Evolutionary conservation across 192 early-diverging fungal genomes (phyloP).

Genomic region (Mortierella hygrophila): DNA sequence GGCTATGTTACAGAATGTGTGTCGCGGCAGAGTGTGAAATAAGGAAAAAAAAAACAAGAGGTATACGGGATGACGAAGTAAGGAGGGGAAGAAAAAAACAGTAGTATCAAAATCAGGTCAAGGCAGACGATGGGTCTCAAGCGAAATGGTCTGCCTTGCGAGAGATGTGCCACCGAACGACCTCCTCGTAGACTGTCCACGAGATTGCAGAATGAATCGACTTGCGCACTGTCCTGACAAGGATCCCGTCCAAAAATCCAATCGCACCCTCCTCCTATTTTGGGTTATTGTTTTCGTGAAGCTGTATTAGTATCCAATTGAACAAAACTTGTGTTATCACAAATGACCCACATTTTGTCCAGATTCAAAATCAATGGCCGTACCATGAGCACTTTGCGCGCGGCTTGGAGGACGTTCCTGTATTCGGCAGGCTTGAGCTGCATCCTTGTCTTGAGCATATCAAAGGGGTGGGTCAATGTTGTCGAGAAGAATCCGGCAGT

Average conservation of each 20-base stretch:
- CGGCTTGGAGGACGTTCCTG: slow-evolving; percentile 60
- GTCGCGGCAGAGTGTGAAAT: too few relatives aligned
- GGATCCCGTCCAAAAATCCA: slow-evolving; percentile 89
- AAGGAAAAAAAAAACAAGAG: neutral
- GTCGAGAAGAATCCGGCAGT: slow-evolving; percentile 81
- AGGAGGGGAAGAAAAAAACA: neutral
- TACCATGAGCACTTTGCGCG: slow-evolving; percentile 64
- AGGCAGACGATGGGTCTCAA: neutral
- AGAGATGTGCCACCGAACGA: slow-evolving; percentile 59
- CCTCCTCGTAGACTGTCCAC: slow-evolving; percentile 94
- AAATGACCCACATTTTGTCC: neutral
- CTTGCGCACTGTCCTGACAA: slow-evolving; percentile 86
- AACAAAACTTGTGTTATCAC: neutral
- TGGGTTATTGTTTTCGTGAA: neutral
- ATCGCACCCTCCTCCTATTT: slow-evolving; percentile 77
- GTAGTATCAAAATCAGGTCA: neutral
- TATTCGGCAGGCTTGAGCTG: slow-evolving; percentile 87
- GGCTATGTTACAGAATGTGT: too few relatives aligned
- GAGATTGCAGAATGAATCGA: slow-evolving; percentile 87
- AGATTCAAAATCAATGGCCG: neutral
- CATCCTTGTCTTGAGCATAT: slow-evolving; percentile 93
- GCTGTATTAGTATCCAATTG: neutral
- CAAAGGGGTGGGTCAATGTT: slow-evolving; percentile 92
- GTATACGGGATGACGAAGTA: neutral
- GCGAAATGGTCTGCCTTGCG: slow-evolving; percentile 37